Base-by-base conservation (phyloP, 352 stramenopile genomes). In the Phytophthora megakarya region DNA sequence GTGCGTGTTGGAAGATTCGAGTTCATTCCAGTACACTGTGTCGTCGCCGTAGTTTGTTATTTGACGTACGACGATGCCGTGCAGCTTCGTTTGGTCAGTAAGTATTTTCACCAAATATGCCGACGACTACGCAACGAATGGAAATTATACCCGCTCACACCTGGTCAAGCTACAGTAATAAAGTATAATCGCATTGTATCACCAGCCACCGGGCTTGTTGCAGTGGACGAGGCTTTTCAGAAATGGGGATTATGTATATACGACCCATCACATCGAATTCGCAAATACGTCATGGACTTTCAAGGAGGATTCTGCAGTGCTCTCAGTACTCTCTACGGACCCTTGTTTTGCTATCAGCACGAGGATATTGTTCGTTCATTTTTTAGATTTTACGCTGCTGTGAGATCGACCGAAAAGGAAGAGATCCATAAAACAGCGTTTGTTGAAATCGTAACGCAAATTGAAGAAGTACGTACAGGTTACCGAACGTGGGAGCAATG, bases 271-370 rank as follows among this genome's bases (percentile, higher is more conserved):
- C 62, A 78, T n/a, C 60, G 67, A 11, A 68, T 81, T 3, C 72
- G 72, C 1, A 70, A 71, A 19, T 62, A 89, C 42, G 78, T 88
- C 3, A 84, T 91, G 74, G 76, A 81, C 50, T 87, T 84, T 49
- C 61, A 78, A 13, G 62, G 67, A 19, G 76, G 74, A 1, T 91
- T 89, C 37, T 74, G 70, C 30, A 65, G 50, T 47, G 82, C 82
- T 21, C 51, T 91, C 5, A 80, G 76, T 32, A 51, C 68, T n/a
- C 44, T 86, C 8, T 88, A 86, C 33, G 76, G 67, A 0, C 69
- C 80, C 8, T 59, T 86, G 53, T 89, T 88, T 55, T 73, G 73
- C 42, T 86, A 76, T 35, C 69, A 84, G 53, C 69, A 88, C 40
- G 78, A 89, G 43, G 44, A 71, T 0, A 22, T 84, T 4, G 55